These are phyloP conservation scores for Penicillium sclerotiorum DNA, from an alignment of 2,329 filamentous ascomycete species.

Conservation along the genomic window DNA sequence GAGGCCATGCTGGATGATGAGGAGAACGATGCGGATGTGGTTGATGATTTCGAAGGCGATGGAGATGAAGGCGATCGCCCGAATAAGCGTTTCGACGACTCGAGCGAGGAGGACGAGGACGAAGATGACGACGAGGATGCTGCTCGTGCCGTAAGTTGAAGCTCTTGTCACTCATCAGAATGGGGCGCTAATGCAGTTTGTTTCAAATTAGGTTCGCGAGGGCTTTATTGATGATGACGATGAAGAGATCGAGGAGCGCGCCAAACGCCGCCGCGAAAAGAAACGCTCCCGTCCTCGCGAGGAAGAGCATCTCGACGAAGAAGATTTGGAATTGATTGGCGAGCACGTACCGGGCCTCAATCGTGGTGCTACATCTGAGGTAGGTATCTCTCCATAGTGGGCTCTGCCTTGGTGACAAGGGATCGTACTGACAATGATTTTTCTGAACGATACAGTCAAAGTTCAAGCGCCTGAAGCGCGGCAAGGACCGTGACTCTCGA, in stretches of 20 bases:
- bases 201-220: constrained; percentile 72
- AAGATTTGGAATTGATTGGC: constrained; percentile 93
- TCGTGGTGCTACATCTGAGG: constrained; percentile 68
- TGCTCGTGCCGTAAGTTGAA: constrained; percentile 65
- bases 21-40: constrained; percentile 77
- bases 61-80: constrained; percentile 43
- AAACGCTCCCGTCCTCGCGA: constrained; percentile 79
- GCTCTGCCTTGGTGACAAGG: no score
- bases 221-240: constrained; percentile 97
- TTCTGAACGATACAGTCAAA: constrained; percentile 64
- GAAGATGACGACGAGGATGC: constrained; percentile 91
- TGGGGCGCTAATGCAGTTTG: constrained; percentile 20
- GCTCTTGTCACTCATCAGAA: background rate
- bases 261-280: constrained; percentile 64
- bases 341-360: constrained; percentile 74
- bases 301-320: constrained; percentile 83
- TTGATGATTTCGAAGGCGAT: constrained; percentile 70
- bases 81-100: constrained; percentile 68
- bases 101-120: constrained; percentile 88
- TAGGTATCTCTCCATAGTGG: constrained; percentile 45
- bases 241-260: constrained; percentile 72
- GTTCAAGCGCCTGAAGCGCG: constrained; percentile 95
- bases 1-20: constrained; percentile 88
- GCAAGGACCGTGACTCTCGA: constrained; percentile 64
- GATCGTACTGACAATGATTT: constrained; percentile 15